Conservation (phyloP, 192 early-diverging fungal species). For the Backusella mclennaniae region DNA sequence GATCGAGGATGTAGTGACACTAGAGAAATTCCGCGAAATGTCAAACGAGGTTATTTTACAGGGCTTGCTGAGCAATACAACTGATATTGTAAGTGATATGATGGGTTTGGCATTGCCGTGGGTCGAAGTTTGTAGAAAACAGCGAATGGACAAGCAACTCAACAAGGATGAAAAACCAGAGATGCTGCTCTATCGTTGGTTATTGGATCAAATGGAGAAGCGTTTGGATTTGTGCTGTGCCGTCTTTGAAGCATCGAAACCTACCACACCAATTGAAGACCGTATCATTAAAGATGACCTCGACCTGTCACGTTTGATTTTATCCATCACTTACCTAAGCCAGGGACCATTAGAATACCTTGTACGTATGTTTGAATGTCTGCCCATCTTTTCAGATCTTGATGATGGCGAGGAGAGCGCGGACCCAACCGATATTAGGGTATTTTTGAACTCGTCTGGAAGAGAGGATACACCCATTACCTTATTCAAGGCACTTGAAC, state of each 20-base stretch:
- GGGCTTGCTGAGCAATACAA: slow-evolving; percentile 30
- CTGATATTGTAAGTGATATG: slow-evolving; percentile 49
- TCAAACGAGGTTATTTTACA: slow-evolving; percentile 24
- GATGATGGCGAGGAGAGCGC: slow-evolving; percentile 15
- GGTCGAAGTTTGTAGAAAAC: slow-evolving; percentile 14
- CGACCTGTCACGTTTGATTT: slow-evolving; percentile 47
- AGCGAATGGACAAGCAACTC: not conserved
- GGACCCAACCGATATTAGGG: slow-evolving; percentile 1
- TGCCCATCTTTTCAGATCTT: slow-evolving; percentile 49
- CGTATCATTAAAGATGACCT: slow-evolving; percentile 52
- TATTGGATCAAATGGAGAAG: slow-evolving; percentile 28
- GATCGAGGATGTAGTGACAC: slow-evolving; percentile 13
- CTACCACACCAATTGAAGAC: slow-evolving; percentile 42
- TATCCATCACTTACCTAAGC: slow-evolving; percentile 50
- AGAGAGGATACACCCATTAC: slow-evolving; percentile 23
- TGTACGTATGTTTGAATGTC: slow-evolving; percentile 52
- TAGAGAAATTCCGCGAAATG: slow-evolving; percentile 25
- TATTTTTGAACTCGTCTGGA: slow-evolving; percentile 4
- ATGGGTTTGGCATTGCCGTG: slow-evolving; percentile 48
- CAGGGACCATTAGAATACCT: slow-evolving; percentile 44
- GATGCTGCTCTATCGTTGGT: slow-evolving; percentile 47
- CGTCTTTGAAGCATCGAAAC: slow-evolving; percentile 51
- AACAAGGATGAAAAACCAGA: slow-evolving; percentile 26
- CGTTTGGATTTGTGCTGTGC: slow-evolving; percentile 46
- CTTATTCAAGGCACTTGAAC: slow-evolving; percentile 28